A percentile compares a stretch with the other conserved stretches of the same genome.
Conservation (phyloP, 768 basidiomycete genomes). For the Mycena rebaudengoi region DNA sequence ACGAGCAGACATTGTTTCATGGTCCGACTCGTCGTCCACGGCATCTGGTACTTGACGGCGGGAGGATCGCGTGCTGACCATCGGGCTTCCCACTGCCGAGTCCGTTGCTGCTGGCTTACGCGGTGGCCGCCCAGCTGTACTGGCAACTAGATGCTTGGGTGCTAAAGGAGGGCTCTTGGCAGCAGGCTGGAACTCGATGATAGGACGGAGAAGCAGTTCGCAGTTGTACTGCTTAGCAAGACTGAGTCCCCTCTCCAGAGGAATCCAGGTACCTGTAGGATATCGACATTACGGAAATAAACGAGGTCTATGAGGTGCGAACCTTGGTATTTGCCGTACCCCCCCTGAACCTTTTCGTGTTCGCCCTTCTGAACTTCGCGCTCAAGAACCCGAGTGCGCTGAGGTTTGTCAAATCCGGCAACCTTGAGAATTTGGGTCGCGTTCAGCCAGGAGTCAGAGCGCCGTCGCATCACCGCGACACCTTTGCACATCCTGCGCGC, state of each 20-base stretch:
- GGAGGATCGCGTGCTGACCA: constrained; percentile 67
- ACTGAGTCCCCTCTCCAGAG: constrained; percentile 86
- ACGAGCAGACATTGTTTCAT: constrained; percentile 69
- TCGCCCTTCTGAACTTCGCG: constrained; percentile 98
- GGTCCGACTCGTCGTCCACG: constrained; percentile 67
- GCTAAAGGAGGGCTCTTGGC: constrained; percentile 93
- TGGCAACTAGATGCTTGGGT: constrained; percentile 92
- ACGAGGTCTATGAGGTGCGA: constrained; percentile 30
- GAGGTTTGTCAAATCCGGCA: constrained; percentile 98
- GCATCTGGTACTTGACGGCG: constrained; percentile 59
- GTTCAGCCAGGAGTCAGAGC: constrained; percentile 97
- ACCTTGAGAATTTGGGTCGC: constrained; percentile 99
- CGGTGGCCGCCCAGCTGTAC: constrained; percentile 59
- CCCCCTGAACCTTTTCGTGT: constrained; percentile 99
- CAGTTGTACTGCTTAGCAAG: constrained; percentile 95
- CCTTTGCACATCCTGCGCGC: constrained; percentile 89
- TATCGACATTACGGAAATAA: not conserved
- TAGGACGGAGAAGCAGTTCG: constrained; percentile 84
- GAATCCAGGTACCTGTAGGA: constrained; percentile 93
- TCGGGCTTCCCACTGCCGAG: constrained; percentile 40
- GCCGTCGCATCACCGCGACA: constrained; percentile 97
- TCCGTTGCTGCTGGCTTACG: constrained; percentile 54
- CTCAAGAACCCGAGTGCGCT: constrained; percentile 95
- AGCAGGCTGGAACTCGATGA: constrained; percentile 92
- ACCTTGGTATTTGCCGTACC: constrained; percentile 99